Conservation (phyloP, 140 eudicot species). For the Anethum foeniculum region DNA sequence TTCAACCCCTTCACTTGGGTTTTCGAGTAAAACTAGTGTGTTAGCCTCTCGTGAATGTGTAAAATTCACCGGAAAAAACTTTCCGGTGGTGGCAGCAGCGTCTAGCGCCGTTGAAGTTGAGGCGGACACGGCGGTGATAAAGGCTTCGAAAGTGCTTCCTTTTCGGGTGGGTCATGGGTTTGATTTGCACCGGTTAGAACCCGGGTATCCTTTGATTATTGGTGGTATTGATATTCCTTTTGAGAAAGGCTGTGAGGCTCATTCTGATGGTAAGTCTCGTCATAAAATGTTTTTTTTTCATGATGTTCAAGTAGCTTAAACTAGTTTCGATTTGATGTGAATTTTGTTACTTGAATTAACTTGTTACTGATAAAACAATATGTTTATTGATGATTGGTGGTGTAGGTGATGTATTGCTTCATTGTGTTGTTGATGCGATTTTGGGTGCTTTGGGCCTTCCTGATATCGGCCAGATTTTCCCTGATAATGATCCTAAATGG, state of each 20-base stretch:
- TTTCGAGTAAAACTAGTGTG: neutral
- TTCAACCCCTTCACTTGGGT: conserved; percentile 9
- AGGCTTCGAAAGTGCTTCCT: conserved; percentile 58
- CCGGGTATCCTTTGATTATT: conserved; percentile 89
- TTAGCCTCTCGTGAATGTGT: conserved; percentile 19
- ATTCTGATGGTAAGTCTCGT: conserved; percentile 69
- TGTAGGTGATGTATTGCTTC: conserved; percentile 94
- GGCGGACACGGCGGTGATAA: conserved; percentile 14
- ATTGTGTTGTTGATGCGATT: conserved; percentile 98
- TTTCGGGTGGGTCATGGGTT: conserved; percentile 95
- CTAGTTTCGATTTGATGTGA: neutral
- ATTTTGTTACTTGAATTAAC: neutral
- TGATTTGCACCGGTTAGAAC: conserved; percentile 87
- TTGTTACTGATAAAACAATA: neutral
- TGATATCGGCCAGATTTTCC: conserved; percentile 93
- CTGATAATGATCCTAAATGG: conserved; percentile 96
- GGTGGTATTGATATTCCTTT: conserved; percentile 91
- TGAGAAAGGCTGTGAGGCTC: conserved; percentile 97
- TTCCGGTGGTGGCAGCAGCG: conserved; percentile 28
- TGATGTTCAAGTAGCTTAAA: neutral
- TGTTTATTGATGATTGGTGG: neutral
- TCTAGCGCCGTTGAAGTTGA: conserved; percentile 53
- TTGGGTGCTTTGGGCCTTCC: conserved; percentile 99
- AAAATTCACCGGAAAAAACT: conserved; percentile 13
- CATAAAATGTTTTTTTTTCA: neutral